Evolutionary conservation across 805 yeast species (phyloP).

Genomic region (Wickerhamomyces kurtzmanii): DNA sequence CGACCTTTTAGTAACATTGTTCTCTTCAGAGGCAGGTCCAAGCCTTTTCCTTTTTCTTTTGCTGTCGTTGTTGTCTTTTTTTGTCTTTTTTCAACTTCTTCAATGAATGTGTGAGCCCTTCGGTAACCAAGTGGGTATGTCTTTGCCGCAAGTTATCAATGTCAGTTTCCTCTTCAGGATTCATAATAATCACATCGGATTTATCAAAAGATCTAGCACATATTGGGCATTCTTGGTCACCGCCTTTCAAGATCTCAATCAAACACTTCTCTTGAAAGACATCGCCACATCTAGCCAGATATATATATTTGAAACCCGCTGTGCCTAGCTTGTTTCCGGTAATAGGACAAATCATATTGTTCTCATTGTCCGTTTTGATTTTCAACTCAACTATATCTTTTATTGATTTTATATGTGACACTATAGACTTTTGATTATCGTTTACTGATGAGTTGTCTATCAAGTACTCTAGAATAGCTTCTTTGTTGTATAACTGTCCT

Average conservation of each 20-base stretch:
- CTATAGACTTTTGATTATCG: conserved; percentile 14
- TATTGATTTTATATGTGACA: conserved; percentile 24
- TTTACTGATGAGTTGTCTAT: conserved; percentile 23
- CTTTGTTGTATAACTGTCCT: conserved; percentile 61
- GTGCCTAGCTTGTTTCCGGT: conserved; percentile 26
- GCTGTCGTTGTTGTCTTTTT: too few species aligned
- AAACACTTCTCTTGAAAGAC: conserved; percentile 24
- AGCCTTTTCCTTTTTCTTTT: too few species aligned
- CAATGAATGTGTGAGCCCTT: conserved; percentile 27
- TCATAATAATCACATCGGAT: conserved; percentile 27
- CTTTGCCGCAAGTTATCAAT: conserved; percentile 13
- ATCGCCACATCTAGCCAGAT: conserved; percentile 37
- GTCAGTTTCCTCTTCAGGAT: conserved; percentile 17
- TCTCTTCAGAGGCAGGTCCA: too few species aligned
- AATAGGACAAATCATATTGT: conserved; percentile 26
- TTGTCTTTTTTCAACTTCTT: conserved; percentile 14
- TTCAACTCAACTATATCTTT: conserved; percentile 36
- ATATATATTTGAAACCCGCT: conserved; percentile 27
- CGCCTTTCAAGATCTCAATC: conserved; percentile 8
- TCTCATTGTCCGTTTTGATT: conserved; percentile 15
- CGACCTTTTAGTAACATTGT: too few species aligned
- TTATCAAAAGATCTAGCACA: conserved; percentile 21
- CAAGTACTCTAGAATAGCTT: conserved; percentile 47
- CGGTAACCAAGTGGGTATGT: conserved; percentile 9
- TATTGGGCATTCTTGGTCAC: conserved; percentile 25